A percentile compares a stretch with the other conserved stretches of the same genome.
phyloP scores from a whole-genome alignment of 805 yeast species.

The Blastobotrys americana region DNA sequence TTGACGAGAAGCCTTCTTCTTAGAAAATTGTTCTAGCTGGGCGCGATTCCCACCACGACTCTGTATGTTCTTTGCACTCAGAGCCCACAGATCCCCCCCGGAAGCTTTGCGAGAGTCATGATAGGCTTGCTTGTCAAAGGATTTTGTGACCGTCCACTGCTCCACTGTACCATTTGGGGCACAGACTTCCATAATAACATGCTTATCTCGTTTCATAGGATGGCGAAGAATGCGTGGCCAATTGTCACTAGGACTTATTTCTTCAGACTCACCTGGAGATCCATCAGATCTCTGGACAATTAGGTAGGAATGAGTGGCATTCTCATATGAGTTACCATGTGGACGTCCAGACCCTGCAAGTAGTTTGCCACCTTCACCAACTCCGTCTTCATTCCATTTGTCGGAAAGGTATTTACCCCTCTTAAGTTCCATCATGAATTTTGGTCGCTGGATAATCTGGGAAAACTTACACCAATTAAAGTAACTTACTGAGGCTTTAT shows the following conservation, averaged over 20 bases:
- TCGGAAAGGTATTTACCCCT: slow-evolving; percentile 70
- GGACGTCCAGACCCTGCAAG: slow-evolving; percentile 74
- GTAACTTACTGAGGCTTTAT: slow-evolving; percentile 16
- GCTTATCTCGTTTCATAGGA: slow-evolving; percentile 75
- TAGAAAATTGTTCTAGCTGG: slow-evolving; percentile 9
- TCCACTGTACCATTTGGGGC: slow-evolving; percentile 74
- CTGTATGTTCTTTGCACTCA: slow-evolving; percentile 51
- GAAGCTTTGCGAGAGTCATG: slow-evolving; percentile 84
- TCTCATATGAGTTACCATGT: slow-evolving; percentile 60
- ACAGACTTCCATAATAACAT: slow-evolving; percentile 73
- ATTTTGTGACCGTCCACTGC: slow-evolving; percentile 79
- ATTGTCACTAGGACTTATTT: slow-evolving; percentile 25
- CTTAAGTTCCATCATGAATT: slow-evolving; percentile 73
- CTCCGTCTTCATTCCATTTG: slow-evolving; percentile 56
- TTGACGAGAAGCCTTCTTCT: too few species aligned
- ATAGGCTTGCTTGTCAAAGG: slow-evolving; percentile 63
- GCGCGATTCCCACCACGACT: slow-evolving; percentile 25
- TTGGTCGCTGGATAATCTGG: slow-evolving; percentile 69
- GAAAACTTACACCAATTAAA: slow-evolving; percentile 70
- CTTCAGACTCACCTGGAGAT: slow-evolving; percentile 11
- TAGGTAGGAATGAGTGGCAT: slow-evolving; percentile 66
- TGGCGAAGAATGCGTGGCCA: slow-evolving; percentile 65
- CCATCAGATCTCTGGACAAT: slow-evolving; percentile 54
- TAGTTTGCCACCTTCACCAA: slow-evolving; percentile 42
- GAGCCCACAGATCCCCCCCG: slow-evolving; percentile 86